Conservation (phyloP, 805 yeast species). For the Cyberlindnera bimundalis region DNA sequence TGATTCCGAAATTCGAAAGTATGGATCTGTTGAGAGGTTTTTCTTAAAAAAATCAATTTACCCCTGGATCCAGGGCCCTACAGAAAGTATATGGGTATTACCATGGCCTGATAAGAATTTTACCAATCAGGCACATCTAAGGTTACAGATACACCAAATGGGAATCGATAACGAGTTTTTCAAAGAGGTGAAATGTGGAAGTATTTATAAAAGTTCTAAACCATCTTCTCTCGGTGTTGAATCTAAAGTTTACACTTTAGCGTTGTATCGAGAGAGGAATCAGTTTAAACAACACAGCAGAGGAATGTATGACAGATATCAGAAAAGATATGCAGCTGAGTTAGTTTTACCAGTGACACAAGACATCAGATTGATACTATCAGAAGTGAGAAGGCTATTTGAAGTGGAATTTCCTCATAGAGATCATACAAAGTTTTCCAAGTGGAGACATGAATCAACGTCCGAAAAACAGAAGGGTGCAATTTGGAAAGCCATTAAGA, state of each 20-base stretch:
- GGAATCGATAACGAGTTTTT: conserved; percentile 14
- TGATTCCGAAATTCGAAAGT: background rate
- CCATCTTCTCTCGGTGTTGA: conserved; percentile 17
- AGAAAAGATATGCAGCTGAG: conserved; percentile 18
- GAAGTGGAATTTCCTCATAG: conserved; percentile 2
- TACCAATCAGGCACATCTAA: conserved; percentile 21
- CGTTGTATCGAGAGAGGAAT: conserved; percentile 13
- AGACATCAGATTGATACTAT: conserved; percentile 21
- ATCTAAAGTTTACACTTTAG: conserved; percentile 21
- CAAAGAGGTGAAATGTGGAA: conserved; percentile 10
- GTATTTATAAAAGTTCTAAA: conserved; percentile 11
- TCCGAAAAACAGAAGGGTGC: conserved; percentile 27
- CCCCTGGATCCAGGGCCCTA: conserved; percentile 34
- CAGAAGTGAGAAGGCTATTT: conserved; percentile 6
- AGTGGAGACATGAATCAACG: conserved; percentile 32
- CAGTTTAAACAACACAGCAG: conserved; percentile 6
- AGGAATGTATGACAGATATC: conserved; percentile 8
- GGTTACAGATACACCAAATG: conserved; percentile 21
- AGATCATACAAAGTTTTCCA: conserved; percentile 28
- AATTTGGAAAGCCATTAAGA: conserved; percentile 10
- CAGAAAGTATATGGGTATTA: conserved; percentile 32
- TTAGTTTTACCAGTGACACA: conserved; percentile 25
- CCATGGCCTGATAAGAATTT: conserved; percentile 22
- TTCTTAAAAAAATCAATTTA: conserved; percentile 25
- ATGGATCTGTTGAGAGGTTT: conserved; percentile 8